A percentile compares a stretch with the other conserved stretches of the same genome.
Conservation (phyloP, 306 rosid genomes). For the Fragaria ananassa region DNA sequence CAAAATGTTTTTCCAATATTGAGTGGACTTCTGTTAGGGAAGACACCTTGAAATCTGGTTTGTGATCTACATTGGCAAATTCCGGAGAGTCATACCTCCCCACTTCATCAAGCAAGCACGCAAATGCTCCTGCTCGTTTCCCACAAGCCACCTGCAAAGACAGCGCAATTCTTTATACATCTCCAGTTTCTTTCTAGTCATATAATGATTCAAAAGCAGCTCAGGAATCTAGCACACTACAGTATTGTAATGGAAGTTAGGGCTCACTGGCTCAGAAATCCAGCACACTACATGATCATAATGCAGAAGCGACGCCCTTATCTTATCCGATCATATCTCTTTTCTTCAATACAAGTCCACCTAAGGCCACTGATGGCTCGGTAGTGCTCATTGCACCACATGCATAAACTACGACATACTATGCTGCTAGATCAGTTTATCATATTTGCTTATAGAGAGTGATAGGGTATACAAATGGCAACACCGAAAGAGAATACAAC, state of each 20-base stretch:
- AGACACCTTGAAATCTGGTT: conserved; percentile 85
- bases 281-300: background rate
- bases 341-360: background rate
- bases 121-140: conserved; percentile 75
- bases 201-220: background rate
- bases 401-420: background rate
- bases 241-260: background rate
- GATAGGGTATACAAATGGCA: background rate
- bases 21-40: conserved; percentile 62
- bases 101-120: conserved; percentile 83
- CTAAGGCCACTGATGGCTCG: background rate
- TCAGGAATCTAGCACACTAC: background rate
- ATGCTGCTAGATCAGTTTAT: background rate
- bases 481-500: conserved; percentile 6
- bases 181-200: background rate
- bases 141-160: conserved; percentile 71
- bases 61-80: conserved; percentile 38
- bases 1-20: conserved; percentile 60
- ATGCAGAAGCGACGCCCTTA: background rate
- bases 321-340: background rate
- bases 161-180: background rate
- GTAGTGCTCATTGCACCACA: background rate
- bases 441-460: background rate
- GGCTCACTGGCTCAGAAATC: background rate
- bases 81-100: conserved; percentile 66